Conservation (phyloP, 768 basidiomycete genomes). For the Trichaptum fuscoviolaceum region DNA sequence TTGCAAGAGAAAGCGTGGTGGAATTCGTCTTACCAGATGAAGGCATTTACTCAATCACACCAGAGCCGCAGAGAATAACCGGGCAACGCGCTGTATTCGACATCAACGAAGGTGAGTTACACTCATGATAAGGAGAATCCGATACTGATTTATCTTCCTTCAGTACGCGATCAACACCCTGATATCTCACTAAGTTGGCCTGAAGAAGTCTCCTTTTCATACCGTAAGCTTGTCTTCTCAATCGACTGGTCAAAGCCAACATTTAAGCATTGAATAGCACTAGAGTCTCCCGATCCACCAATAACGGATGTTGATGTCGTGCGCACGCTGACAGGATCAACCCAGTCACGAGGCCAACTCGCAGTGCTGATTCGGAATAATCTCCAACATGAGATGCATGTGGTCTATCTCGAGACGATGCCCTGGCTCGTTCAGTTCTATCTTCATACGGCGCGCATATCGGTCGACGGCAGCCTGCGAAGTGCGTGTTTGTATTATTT, state of each 20-base stretch:
- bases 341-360: conserved; percentile 73
- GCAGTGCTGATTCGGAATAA: conserved; percentile 63
- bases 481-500: conserved; percentile 31
- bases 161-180: conserved; percentile 33
- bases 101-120: conserved; percentile 21
- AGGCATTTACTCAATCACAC: conserved; percentile 41
- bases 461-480: conserved; percentile 39
- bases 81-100: conserved; percentile 4
- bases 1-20: conserved; percentile 57
- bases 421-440: conserved; percentile 91
- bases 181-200: conserved; percentile 57
- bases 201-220: conserved; percentile 42
- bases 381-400: conserved; percentile 33
- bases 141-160: neutral
- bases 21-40: conserved; percentile 41
- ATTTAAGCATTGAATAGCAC: conserved; percentile 24
- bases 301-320: conserved; percentile 54
- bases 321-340: conserved; percentile 67
- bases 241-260: conserved; percentile 5
- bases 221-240: conserved; percentile 40
- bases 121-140: neutral
- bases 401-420: conserved; percentile 84
- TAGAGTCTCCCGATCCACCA: conserved; percentile 30
- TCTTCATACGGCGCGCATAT: conserved; percentile 66
- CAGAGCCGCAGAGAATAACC: conserved; percentile 34